Conservation (phyloP, 2,329 filamentous ascomycete species). For the Epicoccum nigrum region DNA sequence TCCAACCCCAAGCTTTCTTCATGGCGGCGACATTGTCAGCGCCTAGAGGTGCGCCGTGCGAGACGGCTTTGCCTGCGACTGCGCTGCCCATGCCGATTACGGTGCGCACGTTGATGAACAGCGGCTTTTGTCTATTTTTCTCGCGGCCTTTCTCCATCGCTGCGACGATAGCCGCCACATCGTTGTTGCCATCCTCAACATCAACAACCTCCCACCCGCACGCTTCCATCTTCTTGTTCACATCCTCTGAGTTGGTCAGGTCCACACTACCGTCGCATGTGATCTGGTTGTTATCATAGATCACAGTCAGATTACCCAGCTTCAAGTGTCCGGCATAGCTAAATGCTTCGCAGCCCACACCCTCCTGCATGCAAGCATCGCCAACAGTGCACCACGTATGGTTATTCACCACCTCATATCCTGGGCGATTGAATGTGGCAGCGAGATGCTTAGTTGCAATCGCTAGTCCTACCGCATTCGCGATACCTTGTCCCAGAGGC, state of each 20-base stretch:
- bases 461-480: constrained; percentile 64
- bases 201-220: constrained; percentile 63
- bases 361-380: constrained; percentile 63
- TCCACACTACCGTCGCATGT: constrained; percentile 64
- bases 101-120: constrained; percentile 62
- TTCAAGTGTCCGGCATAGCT: constrained; percentile 61
- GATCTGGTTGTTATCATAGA: constrained; percentile 66
- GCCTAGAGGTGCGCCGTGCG: constrained; percentile 64
- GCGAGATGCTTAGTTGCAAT: constrained; percentile 62
- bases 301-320: constrained; percentile 61
- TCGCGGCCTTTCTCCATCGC: constrained; percentile 55
- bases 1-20: constrained; percentile 57
- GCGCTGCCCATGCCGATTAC: constrained; percentile 59
- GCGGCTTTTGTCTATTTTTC: constrained; percentile 55
- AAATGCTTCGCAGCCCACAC: constrained; percentile 62
- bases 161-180: constrained; percentile 55
- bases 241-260: constrained; percentile 60
- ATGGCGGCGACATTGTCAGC: constrained; percentile 58
- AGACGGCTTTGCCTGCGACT: constrained; percentile 55
- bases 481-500: constrained; percentile 64
- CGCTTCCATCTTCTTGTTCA: constrained; percentile 63
- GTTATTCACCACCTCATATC: constrained; percentile 56
- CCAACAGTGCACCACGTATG: constrained; percentile 63
- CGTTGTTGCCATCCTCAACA: constrained; percentile 58
- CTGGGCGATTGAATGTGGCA: constrained; percentile 58